Evolutionary conservation across 1,284 basidiomycete species (phyloP).

Genomic region (Ganoderma lucidum): DNA sequence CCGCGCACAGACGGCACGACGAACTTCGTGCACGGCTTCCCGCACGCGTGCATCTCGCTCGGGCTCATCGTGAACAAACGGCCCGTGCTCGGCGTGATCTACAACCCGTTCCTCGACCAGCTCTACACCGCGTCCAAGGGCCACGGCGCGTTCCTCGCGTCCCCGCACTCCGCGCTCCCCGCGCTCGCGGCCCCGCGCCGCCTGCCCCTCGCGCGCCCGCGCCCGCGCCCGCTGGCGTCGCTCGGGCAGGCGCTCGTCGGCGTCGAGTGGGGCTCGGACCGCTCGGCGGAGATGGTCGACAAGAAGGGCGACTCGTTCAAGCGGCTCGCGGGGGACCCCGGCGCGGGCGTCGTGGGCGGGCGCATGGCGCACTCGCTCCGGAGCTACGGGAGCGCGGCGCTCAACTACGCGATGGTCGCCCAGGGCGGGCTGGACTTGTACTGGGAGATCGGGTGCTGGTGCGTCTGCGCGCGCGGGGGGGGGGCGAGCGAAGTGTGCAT

Average conservation of each 20-base stretch:
- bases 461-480: slow-evolving; percentile 31
- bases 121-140: slow-evolving; percentile 85
- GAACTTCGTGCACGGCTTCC: slow-evolving; percentile 94
- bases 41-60: slow-evolving; percentile 90
- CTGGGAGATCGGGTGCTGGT: slow-evolving; percentile 93
- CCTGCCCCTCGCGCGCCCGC: slow-evolving; percentile 71
- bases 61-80: slow-evolving; percentile 85
- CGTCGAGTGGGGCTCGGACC: slow-evolving; percentile 93
- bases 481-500: no score
- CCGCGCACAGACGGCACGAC: slow-evolving; percentile 81
- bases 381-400: slow-evolving; percentile 85
- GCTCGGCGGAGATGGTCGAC: slow-evolving; percentile 62
- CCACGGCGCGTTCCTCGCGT: slow-evolving; percentile 82
- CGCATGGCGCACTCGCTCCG: slow-evolving; percentile 91
- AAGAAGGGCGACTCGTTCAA: slow-evolving; percentile 79
- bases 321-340: slow-evolving; percentile 80
- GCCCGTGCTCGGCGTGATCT: slow-evolving; percentile 90
- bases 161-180: not conserved
- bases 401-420: slow-evolving; percentile 87
- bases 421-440: slow-evolving; percentile 87
- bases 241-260: slow-evolving; percentile 86
- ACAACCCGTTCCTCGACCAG: slow-evolving; percentile 91
- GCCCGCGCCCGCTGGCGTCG: slow-evolving; percentile 73
- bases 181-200: slow-evolving; percentile 63
- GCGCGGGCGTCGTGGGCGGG: slow-evolving; percentile 70